Evolutionary conservation across 2,329 filamentous ascomycete genomes (phyloP).

Genomic region (Tolypocladium ophioglossoides): DNA sequence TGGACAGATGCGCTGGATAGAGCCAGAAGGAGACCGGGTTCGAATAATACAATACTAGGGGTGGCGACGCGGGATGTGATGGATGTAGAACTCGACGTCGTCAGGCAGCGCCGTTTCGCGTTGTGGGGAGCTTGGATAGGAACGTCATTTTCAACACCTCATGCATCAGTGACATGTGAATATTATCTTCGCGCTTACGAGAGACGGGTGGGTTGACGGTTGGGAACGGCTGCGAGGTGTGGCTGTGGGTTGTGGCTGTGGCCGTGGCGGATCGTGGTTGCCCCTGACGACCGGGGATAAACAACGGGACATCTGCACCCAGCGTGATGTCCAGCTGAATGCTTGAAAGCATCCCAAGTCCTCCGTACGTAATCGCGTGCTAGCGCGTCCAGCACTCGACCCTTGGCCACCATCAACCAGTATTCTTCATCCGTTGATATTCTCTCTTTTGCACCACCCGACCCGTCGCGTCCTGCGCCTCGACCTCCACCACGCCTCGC

Average conservation of each 20-base stretch:
- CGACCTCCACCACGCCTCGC: slow-evolving; percentile 13
- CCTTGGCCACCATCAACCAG: too few species aligned
- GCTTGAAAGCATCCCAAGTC: background rate
- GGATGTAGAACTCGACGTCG: background rate
- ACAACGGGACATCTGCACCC: background rate
- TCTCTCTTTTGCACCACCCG: background rate
- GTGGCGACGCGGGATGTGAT: background rate
- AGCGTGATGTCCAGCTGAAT: background rate
- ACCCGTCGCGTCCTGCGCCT: background rate
- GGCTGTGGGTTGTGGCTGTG: background rate
- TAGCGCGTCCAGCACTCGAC: background rate
- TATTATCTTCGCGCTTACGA: background rate
- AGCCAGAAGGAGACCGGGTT: background rate
- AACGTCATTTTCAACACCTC: background rate
- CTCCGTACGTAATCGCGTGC: background rate
- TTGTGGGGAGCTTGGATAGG: background rate
- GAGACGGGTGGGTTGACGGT: background rate
- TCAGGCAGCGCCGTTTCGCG: background rate
- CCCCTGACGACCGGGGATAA: slow-evolving; percentile 6
- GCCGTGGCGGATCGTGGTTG: slow-evolving; percentile 1
- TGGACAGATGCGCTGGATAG: background rate
- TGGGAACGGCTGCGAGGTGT: background rate
- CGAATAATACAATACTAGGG: background rate
- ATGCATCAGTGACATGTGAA: background rate
- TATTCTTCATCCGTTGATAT: background rate